A percentile compares a stretch with the other conserved stretches of the same genome.
phyloP scores from a whole-genome alignment of 1,284 basidiomycete genomes.

The Phylloboletellus chloephorus region DNA sequence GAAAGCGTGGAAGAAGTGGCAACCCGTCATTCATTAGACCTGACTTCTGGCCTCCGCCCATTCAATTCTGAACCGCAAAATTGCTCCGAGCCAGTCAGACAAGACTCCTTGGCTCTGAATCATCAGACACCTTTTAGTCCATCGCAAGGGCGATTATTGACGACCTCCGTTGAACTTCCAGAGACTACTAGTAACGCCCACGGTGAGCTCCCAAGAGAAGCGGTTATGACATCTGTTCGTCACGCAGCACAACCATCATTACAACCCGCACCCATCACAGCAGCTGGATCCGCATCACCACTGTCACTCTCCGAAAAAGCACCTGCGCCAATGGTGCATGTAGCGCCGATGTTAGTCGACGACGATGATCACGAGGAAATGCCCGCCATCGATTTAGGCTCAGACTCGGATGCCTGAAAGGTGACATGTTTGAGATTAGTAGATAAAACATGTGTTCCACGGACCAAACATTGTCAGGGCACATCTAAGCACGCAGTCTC shows the following conservation, averaged over 20 bases:
- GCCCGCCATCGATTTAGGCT: conserved; percentile 48
- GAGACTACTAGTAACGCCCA: conserved; percentile 2
- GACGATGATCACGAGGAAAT: conserved; percentile 49
- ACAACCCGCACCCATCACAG: background rate
- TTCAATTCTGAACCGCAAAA: conserved; percentile 3
- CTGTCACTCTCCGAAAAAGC: conserved; percentile 7
- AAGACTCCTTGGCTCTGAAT: conserved; percentile 1
- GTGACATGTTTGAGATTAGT: background rate
- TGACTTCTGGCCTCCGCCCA: conserved; percentile 17
- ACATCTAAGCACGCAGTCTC: conserved; percentile 17
- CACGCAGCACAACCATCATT: background rate
- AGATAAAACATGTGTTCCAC: background rate
- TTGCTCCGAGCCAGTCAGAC: conserved; percentile 1
- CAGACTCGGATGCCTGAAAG: conserved; percentile 40
- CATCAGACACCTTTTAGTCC: conserved; percentile 2
- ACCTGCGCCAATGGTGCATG: background rate
- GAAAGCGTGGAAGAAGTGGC: conserved; percentile 57
- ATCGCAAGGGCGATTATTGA: conserved; percentile 1
- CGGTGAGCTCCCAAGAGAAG: background rate
- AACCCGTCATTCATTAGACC: conserved; percentile 39
- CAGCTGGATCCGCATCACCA: background rate
- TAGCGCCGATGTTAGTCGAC: conserved; percentile 21
- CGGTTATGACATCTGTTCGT: background rate
- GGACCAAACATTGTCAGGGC: background rate
- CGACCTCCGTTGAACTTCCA: background rate